Percentiles rank a stretch among this genome's conserved stretches.
Evolutionary conservation across 805 yeast species (phyloP).

Genomic region (Jamesozyma jinghongensis): DNA sequence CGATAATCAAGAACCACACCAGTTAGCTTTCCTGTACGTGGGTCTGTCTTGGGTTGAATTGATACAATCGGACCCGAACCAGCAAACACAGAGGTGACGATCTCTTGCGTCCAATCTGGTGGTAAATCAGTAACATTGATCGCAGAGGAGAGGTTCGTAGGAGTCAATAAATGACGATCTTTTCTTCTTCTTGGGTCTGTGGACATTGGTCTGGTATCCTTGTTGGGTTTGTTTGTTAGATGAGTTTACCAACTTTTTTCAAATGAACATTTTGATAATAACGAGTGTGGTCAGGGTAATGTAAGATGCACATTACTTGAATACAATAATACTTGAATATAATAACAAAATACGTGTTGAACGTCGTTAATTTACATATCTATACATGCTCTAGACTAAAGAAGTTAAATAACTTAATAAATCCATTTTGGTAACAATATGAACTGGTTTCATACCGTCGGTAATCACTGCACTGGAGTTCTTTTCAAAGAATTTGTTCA

Average conservation of each 20-base stretch:
- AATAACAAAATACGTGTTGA: too few relatives aligned
- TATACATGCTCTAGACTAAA: background rate
- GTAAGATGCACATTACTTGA: too few relatives aligned
- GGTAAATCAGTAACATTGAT: slow-evolving; percentile 42
- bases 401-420: slow-evolving; percentile 44
- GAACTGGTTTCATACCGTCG: slow-evolving; percentile 65
- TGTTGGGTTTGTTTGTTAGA: too few relatives aligned
- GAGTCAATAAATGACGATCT: slow-evolving; percentile 27
- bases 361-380: background rate
- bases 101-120: slow-evolving; percentile 59
- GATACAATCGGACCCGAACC: slow-evolving; percentile 67
- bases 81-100: slow-evolving; percentile 53
- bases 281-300: too few relatives aligned
- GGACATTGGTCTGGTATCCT: slow-evolving; percentile 6
- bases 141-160: slow-evolving; percentile 24
- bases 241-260: too few relatives aligned
- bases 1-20: slow-evolving; percentile 19
- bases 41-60: slow-evolving; percentile 32
- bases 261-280: too few relatives aligned
- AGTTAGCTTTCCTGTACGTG: slow-evolving; percentile 41
- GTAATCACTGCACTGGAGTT: slow-evolving; percentile 79
- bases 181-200: slow-evolving; percentile 29
- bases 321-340: too few relatives aligned
- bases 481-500: slow-evolving; percentile 74
- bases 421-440: slow-evolving; percentile 83